Evolutionary conservation across 1,284 basidiomycete species (phyloP).

Genomic region (Trichosporon asahii): DNA sequence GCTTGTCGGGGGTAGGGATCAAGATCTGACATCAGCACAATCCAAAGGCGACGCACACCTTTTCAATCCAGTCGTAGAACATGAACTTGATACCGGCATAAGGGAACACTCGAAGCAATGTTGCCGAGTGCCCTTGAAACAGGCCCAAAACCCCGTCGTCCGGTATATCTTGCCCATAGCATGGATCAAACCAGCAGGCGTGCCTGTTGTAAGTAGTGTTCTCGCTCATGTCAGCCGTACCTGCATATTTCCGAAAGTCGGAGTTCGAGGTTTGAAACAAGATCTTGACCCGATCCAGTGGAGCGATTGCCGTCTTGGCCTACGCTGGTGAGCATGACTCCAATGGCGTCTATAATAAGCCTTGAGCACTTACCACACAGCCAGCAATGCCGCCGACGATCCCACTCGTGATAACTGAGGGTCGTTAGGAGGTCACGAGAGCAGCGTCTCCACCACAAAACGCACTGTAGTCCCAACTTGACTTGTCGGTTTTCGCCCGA

Average conservation of each 20-base stretch:
- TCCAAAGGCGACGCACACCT: conserved; percentile 55
- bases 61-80: conserved; percentile 86
- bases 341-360: background rate
- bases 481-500: conserved; percentile 61
- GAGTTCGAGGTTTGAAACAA: conserved; percentile 96
- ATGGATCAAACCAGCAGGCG: conserved; percentile 62
- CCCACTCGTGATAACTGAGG: conserved; percentile 57
- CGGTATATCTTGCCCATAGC: conserved; percentile 78
- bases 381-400: conserved; percentile 89
- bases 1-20: conserved; percentile 75
- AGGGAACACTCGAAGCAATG: conserved; percentile 72
- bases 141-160: conserved; percentile 72
- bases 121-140: conserved; percentile 93
- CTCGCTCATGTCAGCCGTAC: conserved; percentile 51
- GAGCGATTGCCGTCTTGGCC: conserved; percentile 97
- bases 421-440: conserved; percentile 9
- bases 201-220: conserved; percentile 29
- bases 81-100: conserved; percentile 98
- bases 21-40: conserved; percentile 55
- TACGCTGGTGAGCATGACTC: conserved; percentile 41
- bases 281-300: conserved; percentile 97
- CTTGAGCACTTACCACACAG: conserved; percentile 69
- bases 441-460: background rate
- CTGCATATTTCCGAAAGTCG: conserved; percentile 90
- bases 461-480: conserved; percentile 65